Conservation (phyloP, 306 rosid species). For the Gastrolobium villosum region DNA sequence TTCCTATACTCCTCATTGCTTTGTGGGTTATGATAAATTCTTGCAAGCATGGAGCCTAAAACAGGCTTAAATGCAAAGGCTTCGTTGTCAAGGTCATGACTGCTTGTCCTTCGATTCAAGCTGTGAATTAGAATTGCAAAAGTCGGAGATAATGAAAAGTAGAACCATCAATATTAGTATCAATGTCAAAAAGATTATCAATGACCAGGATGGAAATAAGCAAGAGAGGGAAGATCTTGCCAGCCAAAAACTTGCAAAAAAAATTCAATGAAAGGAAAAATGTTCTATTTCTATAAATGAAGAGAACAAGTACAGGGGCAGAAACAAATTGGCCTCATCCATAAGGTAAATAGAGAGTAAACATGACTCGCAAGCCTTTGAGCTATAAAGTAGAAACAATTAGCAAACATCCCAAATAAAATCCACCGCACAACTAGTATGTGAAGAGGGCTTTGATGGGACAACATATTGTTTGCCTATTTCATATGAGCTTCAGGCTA, state of each 20-base stretch:
- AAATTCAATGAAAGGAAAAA: background rate
- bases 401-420: slow-evolving; percentile 10
- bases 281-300: background rate
- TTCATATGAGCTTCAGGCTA: slow-evolving; percentile 33
- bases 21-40: slow-evolving; percentile 93
- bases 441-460: slow-evolving; percentile 7
- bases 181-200: slow-evolving; percentile 39
- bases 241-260: slow-evolving; percentile 3
- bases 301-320: background rate
- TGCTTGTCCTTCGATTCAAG: slow-evolving; percentile 66
- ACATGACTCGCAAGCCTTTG: slow-evolving; percentile 19
- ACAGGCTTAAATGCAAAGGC: slow-evolving; percentile 88
- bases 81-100: slow-evolving; percentile 79
- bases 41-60: slow-evolving; percentile 92
- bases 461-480: slow-evolving; percentile 21
- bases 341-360: slow-evolving; percentile 1
- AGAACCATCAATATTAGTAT: slow-evolving; percentile 15
- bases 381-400: slow-evolving; percentile 10
- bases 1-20: slow-evolving; percentile 87
- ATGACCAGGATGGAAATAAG: slow-evolving; percentile 20
- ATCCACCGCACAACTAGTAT: slow-evolving; percentile 1
- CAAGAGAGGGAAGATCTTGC: slow-evolving; percentile 1
- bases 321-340: slow-evolving; percentile 24
- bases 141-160: slow-evolving; percentile 42
- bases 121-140: slow-evolving; percentile 59